A percentile compares a stretch with the other conserved stretches of the same genome.
Conservation (phyloP, 2,329 filamentous ascomycete species). For the Tolypocladium inflatum region DNA sequence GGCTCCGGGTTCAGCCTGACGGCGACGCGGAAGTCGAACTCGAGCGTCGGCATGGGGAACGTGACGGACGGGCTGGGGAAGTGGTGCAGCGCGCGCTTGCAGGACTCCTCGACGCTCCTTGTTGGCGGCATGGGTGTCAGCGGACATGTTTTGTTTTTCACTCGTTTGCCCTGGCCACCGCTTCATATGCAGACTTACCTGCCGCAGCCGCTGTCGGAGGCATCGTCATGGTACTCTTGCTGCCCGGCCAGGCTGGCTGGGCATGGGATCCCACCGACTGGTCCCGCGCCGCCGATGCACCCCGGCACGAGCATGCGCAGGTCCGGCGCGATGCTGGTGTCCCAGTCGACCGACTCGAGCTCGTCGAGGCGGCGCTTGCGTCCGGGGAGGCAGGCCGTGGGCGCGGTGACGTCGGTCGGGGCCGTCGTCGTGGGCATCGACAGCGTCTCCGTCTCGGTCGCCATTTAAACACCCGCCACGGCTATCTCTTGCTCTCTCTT, state of each 20-base stretch:
- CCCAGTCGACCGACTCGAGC: constrained; percentile 15
- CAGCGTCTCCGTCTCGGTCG: constrained; percentile 22
- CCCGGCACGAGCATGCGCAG: constrained; percentile 3
- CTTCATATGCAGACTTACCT: not conserved
- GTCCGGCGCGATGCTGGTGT: constrained; percentile 15
- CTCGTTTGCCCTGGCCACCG: not conserved
- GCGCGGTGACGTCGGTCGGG: constrained; percentile 19
- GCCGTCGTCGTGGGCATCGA: constrained; percentile 21
- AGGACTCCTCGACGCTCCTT: constrained; percentile 26
- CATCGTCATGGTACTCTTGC: not conserved
- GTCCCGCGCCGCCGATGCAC: not conserved
- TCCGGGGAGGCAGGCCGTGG: constrained; percentile 10
- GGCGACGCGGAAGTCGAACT: constrained; percentile 41
- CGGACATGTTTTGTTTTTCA: not conserved
- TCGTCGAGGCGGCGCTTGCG: constrained; percentile 7
- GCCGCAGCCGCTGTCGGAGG: not conserved
- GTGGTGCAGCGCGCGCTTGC: constrained; percentile 26
- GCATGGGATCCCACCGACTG: not conserved
- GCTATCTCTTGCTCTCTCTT: not conserved
- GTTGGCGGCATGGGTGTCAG: not conserved
- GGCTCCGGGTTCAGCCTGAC: constrained; percentile 33
- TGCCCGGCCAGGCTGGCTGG: not conserved
- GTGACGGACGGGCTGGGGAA: constrained; percentile 31
- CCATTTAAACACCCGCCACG: constrained; percentile 8
- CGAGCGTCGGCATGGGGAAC: constrained; percentile 35